Evolutionary conservation across 306 rosid genomes (phyloP).

Genomic region (Myrica gale): DNA sequence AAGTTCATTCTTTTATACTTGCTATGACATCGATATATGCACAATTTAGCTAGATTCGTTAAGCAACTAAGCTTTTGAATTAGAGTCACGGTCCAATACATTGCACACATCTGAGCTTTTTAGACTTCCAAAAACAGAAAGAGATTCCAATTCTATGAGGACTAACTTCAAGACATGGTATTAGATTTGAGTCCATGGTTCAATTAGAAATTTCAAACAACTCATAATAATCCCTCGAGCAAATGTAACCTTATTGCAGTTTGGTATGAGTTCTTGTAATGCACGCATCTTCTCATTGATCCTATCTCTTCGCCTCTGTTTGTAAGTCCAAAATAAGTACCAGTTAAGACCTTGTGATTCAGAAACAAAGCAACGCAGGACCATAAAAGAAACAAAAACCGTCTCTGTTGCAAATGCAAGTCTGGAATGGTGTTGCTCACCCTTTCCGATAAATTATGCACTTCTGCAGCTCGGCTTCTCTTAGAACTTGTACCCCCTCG

Average conservation of each 20-base stretch:
- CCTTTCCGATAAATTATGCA: slow-evolving; percentile 91
- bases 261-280: slow-evolving; percentile 86
- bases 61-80: slow-evolving; percentile 17
- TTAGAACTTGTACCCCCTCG: slow-evolving; percentile 55
- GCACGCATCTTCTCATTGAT: slow-evolving; percentile 94
- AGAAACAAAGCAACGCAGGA: slow-evolving; percentile 23
- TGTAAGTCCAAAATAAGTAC: slow-evolving; percentile 25
- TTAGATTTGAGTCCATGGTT: slow-evolving; percentile 15
- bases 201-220: slow-evolving; percentile 15
- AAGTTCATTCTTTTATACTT: slow-evolving; percentile 12
- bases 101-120: slow-evolving; percentile 25
- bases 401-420: background rate
- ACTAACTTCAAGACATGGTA: slow-evolving; percentile 15
- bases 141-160: slow-evolving; percentile 22
- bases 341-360: slow-evolving; percentile 24
- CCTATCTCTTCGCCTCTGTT: slow-evolving; percentile 79
- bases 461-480: slow-evolving; percentile 84
- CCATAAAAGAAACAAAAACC: slow-evolving; percentile 11
- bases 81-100: slow-evolving; percentile 20
- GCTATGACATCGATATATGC: slow-evolving; percentile 7
- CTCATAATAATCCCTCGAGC: slow-evolving; percentile 8
- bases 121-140: slow-evolving; percentile 11
- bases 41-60: slow-evolving; percentile 7
- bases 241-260: slow-evolving; percentile 76
- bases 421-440: slow-evolving; percentile 44